Evolutionary conservation across 176 grass and related monocot species (phyloP).

Genomic region (Poa annua): DNA sequence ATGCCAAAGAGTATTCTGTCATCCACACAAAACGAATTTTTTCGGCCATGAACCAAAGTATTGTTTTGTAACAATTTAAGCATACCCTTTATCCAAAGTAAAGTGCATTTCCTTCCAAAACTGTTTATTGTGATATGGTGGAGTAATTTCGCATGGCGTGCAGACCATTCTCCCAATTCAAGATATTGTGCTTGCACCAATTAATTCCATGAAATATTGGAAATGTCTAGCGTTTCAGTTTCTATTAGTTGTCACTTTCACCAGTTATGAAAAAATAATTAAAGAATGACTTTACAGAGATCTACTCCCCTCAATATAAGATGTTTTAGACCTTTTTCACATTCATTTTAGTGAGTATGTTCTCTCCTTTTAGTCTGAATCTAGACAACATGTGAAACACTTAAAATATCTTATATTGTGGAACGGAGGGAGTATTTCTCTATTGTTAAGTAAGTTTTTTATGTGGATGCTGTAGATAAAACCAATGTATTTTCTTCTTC

Average conservation of each 20-base stretch:
- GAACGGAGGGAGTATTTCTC: not conserved
- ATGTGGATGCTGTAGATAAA: conserved; percentile 13
- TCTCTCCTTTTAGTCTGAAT: no score
- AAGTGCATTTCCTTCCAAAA: conserved; percentile 30
- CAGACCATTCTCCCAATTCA: not conserved
- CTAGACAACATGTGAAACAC: no score
- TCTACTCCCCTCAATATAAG: not conserved
- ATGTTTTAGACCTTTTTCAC: no score
- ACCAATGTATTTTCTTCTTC: not conserved
- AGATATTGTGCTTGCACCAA: conserved; percentile 1
- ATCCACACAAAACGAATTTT: not conserved
- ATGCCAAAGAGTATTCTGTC: not conserved
- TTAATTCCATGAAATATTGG: conserved; percentile 17
- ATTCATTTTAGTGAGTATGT: no score
- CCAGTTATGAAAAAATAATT: conserved; percentile 13
- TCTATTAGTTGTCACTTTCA: not conserved
- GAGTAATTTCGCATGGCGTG: conserved; percentile 1
- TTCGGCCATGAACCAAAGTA: not conserved
- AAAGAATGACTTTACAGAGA: not conserved
- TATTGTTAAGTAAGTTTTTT: not conserved
- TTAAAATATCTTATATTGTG: no score
- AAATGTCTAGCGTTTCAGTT: not conserved
- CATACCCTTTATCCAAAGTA: not conserved
- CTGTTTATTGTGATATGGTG: not conserved
- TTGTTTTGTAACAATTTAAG: not conserved